A percentile compares a stretch with the other conserved stretches of the same genome.
These are phyloP conservation scores for Rhododendron ferrugineum DNA, from an alignment of 148 eudicot genomes.

Conservation along the genomic window DNA sequence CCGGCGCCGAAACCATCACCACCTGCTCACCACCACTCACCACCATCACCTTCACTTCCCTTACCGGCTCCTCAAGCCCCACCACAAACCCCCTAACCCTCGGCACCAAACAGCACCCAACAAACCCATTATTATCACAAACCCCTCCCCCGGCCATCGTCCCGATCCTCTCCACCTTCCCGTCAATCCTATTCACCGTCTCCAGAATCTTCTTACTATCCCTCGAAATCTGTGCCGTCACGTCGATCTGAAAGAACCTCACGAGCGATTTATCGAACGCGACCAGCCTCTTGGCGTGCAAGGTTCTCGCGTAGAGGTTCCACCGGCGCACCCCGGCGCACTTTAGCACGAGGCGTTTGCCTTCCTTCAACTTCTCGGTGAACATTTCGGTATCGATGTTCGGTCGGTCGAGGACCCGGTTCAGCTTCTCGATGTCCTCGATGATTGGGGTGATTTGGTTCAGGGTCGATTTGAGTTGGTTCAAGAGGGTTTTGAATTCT, in stretches of 20 bases:
- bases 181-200: not conserved
- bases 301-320: slow-evolving; percentile 5
- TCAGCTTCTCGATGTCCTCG: slow-evolving; percentile 11
- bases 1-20: slow-evolving; percentile 27
- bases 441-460: slow-evolving; percentile 2
- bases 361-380: slow-evolving; percentile 7
- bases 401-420: slow-evolving; percentile 8
- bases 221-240: not conserved
- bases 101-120: slow-evolving; percentile 16
- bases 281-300: slow-evolving; percentile 15
- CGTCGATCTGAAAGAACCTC: slow-evolving; percentile 17
- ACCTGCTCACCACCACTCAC: slow-evolving; percentile 10
- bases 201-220: slow-evolving; percentile 2
- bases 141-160: not conserved
- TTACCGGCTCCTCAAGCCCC: slow-evolving; percentile 23
- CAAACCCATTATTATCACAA: not conserved
- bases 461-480: slow-evolving; percentile 5
- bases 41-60: slow-evolving; percentile 18
- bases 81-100: slow-evolving; percentile 16
- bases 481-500: slow-evolving; percentile 14
- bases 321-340: slow-evolving; percentile 21
- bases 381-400: slow-evolving; percentile 8
- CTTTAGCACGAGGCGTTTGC: slow-evolving; percentile 11
- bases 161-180: not conserved
- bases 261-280: slow-evolving; percentile 7